Percentiles rank a stretch among this genome's conserved stretches.
Conservation (phyloP, 768 basidiomycete species). For the Amanita muscaria region DNA sequence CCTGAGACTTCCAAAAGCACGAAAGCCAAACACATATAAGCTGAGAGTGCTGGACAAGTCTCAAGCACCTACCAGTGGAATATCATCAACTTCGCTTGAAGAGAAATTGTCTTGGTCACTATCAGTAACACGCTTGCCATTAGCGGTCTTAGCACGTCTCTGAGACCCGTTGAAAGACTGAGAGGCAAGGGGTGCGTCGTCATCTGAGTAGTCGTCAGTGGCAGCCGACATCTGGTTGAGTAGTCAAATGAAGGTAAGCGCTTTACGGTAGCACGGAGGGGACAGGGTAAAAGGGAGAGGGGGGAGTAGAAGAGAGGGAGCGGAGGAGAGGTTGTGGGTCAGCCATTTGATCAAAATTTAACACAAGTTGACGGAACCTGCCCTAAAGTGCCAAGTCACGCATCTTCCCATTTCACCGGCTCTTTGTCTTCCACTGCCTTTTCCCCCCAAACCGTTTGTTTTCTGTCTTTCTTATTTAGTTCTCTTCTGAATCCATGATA, state of each 20-base stretch:
- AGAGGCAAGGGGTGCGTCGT: constrained; percentile 44
- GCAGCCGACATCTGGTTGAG: constrained; percentile 35
- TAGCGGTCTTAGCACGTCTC: constrained; percentile 25
- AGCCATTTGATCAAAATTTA: constrained; percentile 30
- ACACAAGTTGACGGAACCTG: constrained; percentile 38
- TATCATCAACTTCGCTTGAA: constrained; percentile 65
- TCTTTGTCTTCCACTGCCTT: background rate
- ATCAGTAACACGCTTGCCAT: constrained; percentile 38
- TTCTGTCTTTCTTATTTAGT: constrained; percentile 7
- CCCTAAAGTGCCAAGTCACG: constrained; percentile 46
- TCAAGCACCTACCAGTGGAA: constrained; percentile 51
- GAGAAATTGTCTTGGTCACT: constrained; percentile 30
- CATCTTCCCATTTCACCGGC: constrained; percentile 9
- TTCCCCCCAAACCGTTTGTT: constrained; percentile 6
- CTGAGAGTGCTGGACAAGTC: constrained; percentile 6
- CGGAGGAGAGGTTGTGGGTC: constrained; percentile 19
- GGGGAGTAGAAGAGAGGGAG: constrained; percentile 15
- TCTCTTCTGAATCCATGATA: constrained; percentile 7
- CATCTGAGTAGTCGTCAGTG: constrained; percentile 46
- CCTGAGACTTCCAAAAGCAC: constrained; percentile 41
- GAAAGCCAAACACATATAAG: constrained; percentile 15
- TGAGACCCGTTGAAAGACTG: constrained; percentile 35
- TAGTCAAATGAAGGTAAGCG: constrained; percentile 19
- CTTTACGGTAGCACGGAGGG: constrained; percentile 13
- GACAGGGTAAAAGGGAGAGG: constrained; percentile 8